Conservation (phyloP, 164 flowering plant species). For the Paratinospora sagittata region DNA sequence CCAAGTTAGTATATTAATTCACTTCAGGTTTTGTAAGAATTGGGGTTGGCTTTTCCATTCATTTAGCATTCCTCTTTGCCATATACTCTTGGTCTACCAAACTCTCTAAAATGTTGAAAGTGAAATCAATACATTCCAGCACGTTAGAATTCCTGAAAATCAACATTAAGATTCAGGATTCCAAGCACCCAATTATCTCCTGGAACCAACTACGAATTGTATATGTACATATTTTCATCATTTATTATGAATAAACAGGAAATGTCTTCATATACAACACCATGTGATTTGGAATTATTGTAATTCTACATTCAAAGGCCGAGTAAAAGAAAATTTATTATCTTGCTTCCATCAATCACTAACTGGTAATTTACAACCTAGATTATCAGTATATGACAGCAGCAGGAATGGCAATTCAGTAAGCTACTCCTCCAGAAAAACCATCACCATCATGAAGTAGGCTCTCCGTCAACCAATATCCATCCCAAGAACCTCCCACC, state of each 20-base stretch:
- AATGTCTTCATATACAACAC: background rate
- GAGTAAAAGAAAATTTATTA: background rate
- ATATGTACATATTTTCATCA: background rate
- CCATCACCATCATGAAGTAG: constrained; percentile 84
- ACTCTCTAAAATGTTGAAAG: too few relatives aligned
- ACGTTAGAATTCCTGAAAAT: too few relatives aligned
- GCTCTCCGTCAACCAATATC: constrained; percentile 96
- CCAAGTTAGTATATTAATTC: too few relatives aligned
- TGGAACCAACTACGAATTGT: background rate
- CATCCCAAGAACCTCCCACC: constrained; percentile 96
- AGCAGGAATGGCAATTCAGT: constrained; percentile 35
- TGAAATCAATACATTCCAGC: too few relatives aligned
- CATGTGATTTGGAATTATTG: background rate
- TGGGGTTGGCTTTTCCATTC: too few relatives aligned
- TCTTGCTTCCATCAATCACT: background rate
- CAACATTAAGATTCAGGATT: too few relatives aligned
- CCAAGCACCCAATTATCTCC: too few relatives aligned
- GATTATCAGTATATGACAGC: too few relatives aligned
- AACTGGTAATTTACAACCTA: constrained; percentile 10
- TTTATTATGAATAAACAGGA: background rate
- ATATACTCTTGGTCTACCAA: too few relatives aligned
- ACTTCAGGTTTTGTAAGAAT: too few relatives aligned
- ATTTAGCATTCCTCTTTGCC: too few relatives aligned
- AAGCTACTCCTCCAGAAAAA: constrained; percentile 79
- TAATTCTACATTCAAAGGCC: background rate